phyloP scores from a whole-genome alignment of 345 rosid genomes.

The Eucalyptus paniculata region DNA sequence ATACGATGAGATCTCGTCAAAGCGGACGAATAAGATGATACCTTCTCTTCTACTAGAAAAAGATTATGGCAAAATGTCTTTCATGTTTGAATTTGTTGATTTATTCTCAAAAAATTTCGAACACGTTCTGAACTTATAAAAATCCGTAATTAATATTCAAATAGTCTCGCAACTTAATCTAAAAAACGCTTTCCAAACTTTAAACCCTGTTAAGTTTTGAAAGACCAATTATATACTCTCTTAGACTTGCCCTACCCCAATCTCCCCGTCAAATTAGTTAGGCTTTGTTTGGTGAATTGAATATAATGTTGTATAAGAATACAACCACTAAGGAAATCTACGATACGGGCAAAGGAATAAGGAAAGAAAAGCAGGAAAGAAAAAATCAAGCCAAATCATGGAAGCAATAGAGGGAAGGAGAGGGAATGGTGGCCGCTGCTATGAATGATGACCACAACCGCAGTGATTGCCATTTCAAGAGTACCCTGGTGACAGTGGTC shows the following conservation, averaged over 20 bases:
- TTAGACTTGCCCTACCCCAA: background rate
- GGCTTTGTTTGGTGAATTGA: rapidly evolving
- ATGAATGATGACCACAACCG: background rate
- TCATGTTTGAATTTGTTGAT: background rate
- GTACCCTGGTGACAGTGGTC: rapidly evolving
- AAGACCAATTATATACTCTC: rapidly evolving
- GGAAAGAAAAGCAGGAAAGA: rapidly evolving
- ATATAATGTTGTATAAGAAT: background rate
- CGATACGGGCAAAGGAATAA: rapidly evolving
- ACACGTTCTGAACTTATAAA: background rate
- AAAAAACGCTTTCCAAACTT: background rate
- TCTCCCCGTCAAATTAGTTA: background rate
- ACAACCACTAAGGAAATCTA: rapidly evolving
- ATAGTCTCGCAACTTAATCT: rapidly evolving
- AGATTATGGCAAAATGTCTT: background rate
- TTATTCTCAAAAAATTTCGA: rapidly evolving
- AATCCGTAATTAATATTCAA: too few species aligned
- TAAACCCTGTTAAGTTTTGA: rapidly evolving
- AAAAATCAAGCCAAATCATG: background rate
- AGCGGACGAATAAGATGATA: rapidly evolving
- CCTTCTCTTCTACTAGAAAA: background rate
- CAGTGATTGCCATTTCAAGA: rapidly evolving
- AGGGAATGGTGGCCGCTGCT: rapidly evolving
- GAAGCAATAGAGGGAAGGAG: background rate
- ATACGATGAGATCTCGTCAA: background rate